Percentiles rank a stretch among this genome's conserved stretches.
phyloP scores from a whole-genome alignment of 345 rosid genomes.

The Kandelia obovata region DNA sequence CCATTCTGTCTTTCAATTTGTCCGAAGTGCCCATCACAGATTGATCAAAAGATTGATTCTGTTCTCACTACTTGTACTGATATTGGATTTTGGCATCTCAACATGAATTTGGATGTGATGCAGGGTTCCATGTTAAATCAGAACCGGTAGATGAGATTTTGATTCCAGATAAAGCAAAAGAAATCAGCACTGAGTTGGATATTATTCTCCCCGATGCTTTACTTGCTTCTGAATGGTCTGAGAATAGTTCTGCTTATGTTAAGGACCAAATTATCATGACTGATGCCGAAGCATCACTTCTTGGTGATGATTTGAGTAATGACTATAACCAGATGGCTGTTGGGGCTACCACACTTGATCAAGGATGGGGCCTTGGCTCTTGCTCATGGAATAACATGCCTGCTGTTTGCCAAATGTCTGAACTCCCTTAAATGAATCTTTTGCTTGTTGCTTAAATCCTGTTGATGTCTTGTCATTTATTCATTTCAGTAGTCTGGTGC shows the following conservation, averaged over 20 bases:
- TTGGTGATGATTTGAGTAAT: constrained; percentile 64
- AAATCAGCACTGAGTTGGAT: constrained; percentile 28
- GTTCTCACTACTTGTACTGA: background rate
- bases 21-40: background rate
- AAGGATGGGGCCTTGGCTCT: constrained; percentile 57
- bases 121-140: constrained; percentile 44
- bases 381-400: constrained; percentile 89
- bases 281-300: constrained; percentile 63
- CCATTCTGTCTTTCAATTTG: background rate
- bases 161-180: constrained; percentile 38
- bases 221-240: constrained; percentile 74
- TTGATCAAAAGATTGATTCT: background rate
- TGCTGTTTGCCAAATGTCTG: constrained; percentile 65
- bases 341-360: constrained; percentile 44
- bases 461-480: constrained; percentile 11
- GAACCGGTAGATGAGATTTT: constrained; percentile 37
- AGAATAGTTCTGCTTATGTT: constrained; percentile 45
- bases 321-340: constrained; percentile 52
- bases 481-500: constrained; percentile 12
- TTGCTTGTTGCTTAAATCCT: constrained; percentile 10
- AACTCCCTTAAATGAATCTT: constrained; percentile 42
- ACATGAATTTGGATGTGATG: constrained; percentile 14
- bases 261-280: constrained; percentile 53
- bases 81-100: background rate
- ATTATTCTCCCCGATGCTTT: constrained; percentile 54